A percentile compares a stretch with the other conserved stretches of the same genome.
These are phyloP conservation scores for Scheffersomyces spartinae DNA, from an alignment of 805 yeast genomes.

Conservation along the genomic window DNA sequence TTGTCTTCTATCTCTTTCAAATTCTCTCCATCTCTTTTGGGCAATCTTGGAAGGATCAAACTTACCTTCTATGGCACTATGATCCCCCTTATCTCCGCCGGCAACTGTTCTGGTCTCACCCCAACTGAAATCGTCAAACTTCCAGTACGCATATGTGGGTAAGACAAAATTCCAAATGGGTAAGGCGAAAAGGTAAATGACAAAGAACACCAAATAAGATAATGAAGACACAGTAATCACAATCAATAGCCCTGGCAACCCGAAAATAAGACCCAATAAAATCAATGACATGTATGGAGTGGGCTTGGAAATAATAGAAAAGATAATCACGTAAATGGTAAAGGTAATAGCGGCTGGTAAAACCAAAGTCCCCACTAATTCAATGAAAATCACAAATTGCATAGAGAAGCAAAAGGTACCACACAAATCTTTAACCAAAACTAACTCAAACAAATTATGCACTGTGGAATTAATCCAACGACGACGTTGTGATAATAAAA, in stretches of 20 bases:
- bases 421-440: slow-evolving; percentile 75
- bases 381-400: slow-evolving; percentile 83
- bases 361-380: slow-evolving; percentile 77
- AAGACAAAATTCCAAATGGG: slow-evolving; percentile 92
- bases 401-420: slow-evolving; percentile 92
- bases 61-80: slow-evolving; percentile 63
- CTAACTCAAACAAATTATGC: slow-evolving; percentile 82
- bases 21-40: slow-evolving; percentile 93
- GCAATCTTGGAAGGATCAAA: slow-evolving; percentile 85
- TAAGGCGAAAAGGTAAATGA: slow-evolving; percentile 63
- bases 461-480: slow-evolving; percentile 96
- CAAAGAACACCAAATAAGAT: slow-evolving; percentile 68
- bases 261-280: slow-evolving; percentile 67
- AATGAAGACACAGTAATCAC: slow-evolving; percentile 69
- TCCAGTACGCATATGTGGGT: slow-evolving; percentile 86
- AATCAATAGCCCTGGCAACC: slow-evolving; percentile 75
- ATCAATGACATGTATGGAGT: slow-evolving; percentile 71
- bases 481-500: slow-evolving; percentile 82
- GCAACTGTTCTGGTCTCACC: slow-evolving; percentile 84
- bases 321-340: slow-evolving; percentile 66
- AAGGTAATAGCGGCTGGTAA: slow-evolving; percentile 81
- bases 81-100: slow-evolving; percentile 55
- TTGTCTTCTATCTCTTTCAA: slow-evolving; percentile 55
- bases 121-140: slow-evolving; percentile 94
- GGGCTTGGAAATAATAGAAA: slow-evolving; percentile 60